Evolutionary conservation across 2,329 filamentous ascomycete genomes (phyloP).

Genomic region (Corniculantispora saksenae): DNA sequence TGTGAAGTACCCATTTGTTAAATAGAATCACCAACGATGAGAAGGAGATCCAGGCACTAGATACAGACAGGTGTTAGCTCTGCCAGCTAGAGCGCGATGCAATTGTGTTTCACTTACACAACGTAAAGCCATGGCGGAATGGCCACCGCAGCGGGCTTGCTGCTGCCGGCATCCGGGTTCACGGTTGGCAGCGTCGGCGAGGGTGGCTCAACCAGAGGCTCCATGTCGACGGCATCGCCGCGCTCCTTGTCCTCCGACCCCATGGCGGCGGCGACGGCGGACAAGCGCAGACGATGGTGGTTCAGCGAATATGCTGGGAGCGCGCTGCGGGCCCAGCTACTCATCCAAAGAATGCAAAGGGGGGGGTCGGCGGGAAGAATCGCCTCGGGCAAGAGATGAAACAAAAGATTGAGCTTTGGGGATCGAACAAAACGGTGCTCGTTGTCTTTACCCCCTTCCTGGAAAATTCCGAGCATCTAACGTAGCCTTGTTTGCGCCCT

Average conservation of each 20-base stretch:
- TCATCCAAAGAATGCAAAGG: neutral
- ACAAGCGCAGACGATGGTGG: neutral
- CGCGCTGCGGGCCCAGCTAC: neutral
- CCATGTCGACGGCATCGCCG: conserved; percentile 11
- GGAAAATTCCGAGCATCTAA: neutral
- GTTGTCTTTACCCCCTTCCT: neutral
- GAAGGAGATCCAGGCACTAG: conserved; percentile 71
- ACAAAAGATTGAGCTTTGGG: neutral
- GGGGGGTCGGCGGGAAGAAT: too few relatives aligned
- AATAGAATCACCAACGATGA: conserved; percentile 88
- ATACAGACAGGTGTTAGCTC: neutral
- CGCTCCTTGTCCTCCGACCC: neutral
- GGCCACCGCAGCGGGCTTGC: neutral
- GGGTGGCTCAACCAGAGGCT: conserved; percentile 6
- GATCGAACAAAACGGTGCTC: neutral
- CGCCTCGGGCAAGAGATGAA: too few relatives aligned
- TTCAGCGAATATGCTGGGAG: neutral
- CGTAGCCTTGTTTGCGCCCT: neutral
- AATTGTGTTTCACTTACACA: conserved; percentile 3
- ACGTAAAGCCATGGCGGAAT: conserved; percentile 14
- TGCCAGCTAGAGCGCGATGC: neutral
- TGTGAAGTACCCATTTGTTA: conserved; percentile 92
- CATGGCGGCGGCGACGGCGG: neutral
- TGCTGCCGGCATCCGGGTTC: neutral
- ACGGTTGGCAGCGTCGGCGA: conserved; percentile 14